These are phyloP conservation scores for Aspergillus tubingensis DNA, from an alignment of 2,329 filamentous ascomycete genomes.

Conservation along the genomic window DNA sequence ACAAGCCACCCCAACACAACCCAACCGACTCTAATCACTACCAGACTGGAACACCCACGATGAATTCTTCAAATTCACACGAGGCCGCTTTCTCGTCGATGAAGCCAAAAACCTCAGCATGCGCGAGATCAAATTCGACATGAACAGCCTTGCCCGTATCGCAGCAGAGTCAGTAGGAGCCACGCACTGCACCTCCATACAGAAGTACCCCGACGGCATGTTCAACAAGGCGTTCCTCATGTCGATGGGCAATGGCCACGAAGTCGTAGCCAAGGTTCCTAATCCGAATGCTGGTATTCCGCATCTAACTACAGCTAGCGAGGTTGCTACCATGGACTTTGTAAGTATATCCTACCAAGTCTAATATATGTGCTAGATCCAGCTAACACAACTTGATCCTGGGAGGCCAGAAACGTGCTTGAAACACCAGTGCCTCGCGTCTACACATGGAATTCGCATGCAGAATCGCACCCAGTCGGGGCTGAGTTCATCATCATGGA, in stretches of 20 bases:
- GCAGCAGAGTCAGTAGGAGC: constrained; percentile 26
- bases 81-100: constrained; percentile 31
- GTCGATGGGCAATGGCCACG: constrained; percentile 32
- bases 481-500: constrained; percentile 29
- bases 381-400: constrained; percentile 17
- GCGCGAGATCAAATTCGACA: constrained; percentile 25
- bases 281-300: constrained; percentile 35
- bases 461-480: constrained; percentile 21
- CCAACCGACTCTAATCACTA: constrained; percentile 10
- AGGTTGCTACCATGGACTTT: constrained; percentile 38
- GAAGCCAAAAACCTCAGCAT: constrained; percentile 27
- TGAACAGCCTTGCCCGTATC: constrained; percentile 24
- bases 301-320: constrained; percentile 37
- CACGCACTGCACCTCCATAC: constrained; percentile 19
- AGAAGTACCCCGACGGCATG: constrained; percentile 34
- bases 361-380: neutral
- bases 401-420: constrained; percentile 26
- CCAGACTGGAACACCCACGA: constrained; percentile 31
- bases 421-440: constrained; percentile 24
- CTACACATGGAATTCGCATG: constrained; percentile 25
- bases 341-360: constrained; percentile 13
- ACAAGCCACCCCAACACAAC: constrained; percentile 14
- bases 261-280: constrained; percentile 38
- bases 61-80: constrained; percentile 33
- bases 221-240: constrained; percentile 35